Evolutionary conservation across 2,329 filamentous ascomycete species (phyloP), one percentile per base, ranked within the genome.

Genomic region (Penicillium brevicompactum): DNA sequence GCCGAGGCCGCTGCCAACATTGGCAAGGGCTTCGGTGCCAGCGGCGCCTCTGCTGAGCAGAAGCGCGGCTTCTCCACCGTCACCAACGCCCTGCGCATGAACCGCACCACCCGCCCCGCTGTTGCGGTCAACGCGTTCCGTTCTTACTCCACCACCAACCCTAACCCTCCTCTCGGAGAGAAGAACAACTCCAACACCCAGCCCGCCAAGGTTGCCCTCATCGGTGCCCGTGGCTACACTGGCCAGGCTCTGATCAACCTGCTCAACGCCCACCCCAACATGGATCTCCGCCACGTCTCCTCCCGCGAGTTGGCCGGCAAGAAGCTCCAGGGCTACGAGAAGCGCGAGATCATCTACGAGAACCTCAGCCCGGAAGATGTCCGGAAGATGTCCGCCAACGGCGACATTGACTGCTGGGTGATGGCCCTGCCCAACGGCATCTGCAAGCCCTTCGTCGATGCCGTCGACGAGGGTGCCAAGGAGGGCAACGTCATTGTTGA

Each of bases 341-440:
- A 97, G 84, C 86, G 89, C 60, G 87, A 95, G 58, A 90, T 99
- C 64, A 91, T 86, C 60, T 99, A 99, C 76, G 91, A 96, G 75
- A 96, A 92, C 73, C 81, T 97, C 43, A 87, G 84, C 53, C 85
- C 91, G 6, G 93, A 97, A 62, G 93, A 97, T 64, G 87, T 96
- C 11, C 86, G 87, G 60, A 83, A 87, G 55, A 91, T 97, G 84
- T 90, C 94, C 59, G 87, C 89, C 71, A 86, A 88, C 31, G 89
- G 90, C 49, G 85, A 92, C 67, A 87, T 97, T 47, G 93, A 97
- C 78, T 94, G 90, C 77, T 97, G 92, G 92, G 90, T 97, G 43
- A 94, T 97, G 90, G 94, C 94, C 34, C 85, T 97, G 30, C 94
- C 93, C 43, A 99, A 97, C 70, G 90, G 91, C 58, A 91, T 96